These are phyloP conservation scores for Filobasidium floriforme DNA, from an alignment of 768 basidiomycete genomes.

Conservation along the genomic window DNA sequence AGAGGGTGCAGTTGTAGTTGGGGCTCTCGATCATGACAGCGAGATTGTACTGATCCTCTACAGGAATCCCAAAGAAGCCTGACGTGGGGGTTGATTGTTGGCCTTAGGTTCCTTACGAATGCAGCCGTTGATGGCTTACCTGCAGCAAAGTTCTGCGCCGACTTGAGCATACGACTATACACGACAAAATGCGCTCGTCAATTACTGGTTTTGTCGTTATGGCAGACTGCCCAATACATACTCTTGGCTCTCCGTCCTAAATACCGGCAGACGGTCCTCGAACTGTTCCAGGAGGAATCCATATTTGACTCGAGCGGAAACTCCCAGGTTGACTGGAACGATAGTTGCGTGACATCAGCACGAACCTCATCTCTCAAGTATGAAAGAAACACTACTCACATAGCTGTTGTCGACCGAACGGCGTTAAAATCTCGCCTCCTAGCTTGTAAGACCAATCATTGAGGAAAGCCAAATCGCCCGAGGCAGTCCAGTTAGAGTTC, in stretches of 20 bases:
- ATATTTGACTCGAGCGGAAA: conserved; percentile 62
- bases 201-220: not conserved
- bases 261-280: conserved; percentile 63
- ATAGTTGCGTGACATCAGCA: not conserved
- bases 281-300: conserved; percentile 68
- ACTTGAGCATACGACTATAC: conserved; percentile 52
- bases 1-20: conserved; percentile 72
- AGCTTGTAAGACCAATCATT: conserved; percentile 82
- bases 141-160: conserved; percentile 51
- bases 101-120: not conserved
- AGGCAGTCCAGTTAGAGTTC: conserved; percentile 44
- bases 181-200: not conserved
- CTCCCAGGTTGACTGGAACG: conserved; percentile 55
- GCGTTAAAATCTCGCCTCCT: conserved; percentile 77
- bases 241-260: conserved; percentile 68
- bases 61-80: conserved; percentile 70
- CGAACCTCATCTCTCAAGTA: not conserved
- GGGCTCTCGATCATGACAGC: conserved; percentile 63
- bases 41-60: conserved; percentile 62
- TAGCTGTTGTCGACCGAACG: conserved; percentile 78
- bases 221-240: conserved; percentile 18
- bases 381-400: conserved; percentile 42
- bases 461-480: conserved; percentile 64
- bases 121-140: conserved; percentile 44
- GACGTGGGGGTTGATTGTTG: not conserved